Evolutionary conservation across 768 basidiomycete genomes (phyloP), one percentile per base, ranked within the genome.

Genomic region (Cyclocybe aegerita): DNA sequence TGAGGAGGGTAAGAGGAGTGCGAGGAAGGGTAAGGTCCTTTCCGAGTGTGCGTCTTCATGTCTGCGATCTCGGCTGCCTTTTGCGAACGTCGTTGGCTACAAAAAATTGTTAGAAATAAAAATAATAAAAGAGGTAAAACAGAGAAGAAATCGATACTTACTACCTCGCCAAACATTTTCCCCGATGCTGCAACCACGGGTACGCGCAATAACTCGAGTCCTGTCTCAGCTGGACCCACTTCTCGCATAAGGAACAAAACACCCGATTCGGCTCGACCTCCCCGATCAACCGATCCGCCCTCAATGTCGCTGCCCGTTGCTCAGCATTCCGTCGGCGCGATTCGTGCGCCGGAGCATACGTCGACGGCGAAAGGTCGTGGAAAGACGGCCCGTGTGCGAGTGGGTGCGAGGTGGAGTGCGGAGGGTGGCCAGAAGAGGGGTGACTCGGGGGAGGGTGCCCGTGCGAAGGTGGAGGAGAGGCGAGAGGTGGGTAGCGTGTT

Each of bases 181-280:
- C 79, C 14, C 86, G 79, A 65, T 91, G 89, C 68, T 88, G 86
- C 50, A 83, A 63, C 89, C 88, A 91, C 35, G 89, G 88, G 62
- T 90, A 88, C 46, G 88, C 85, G 56, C 88, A 91, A 63, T 85
- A 91, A 8, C 81, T 80, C 52, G 81, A 83, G 57, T 91, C 88
- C 63, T 89, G 88, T 37, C 89, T 67, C 14, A 91, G 74, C 65
- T 90, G 89, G 1, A 91, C 87, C 89, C 89, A 91, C 66, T 90
- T 90, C 60, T 79, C 74, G 62, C 90, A 92, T 1, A 90, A 65
- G 2, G 75, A 72, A 61, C 89, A 92, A 57, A 90, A 88, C 0
- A 90, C 86, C 29, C 83, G 66, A 57, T 85, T 85, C 0, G 86
- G 83, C 59, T 90, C 88, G 32, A 91, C 89, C 48, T 81, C 76